Evolutionary conservation across 2,329 filamentous ascomycete species (phyloP), one percentile per base, ranked within the genome.

Genomic region (Trichoderma polysporum): DNA sequence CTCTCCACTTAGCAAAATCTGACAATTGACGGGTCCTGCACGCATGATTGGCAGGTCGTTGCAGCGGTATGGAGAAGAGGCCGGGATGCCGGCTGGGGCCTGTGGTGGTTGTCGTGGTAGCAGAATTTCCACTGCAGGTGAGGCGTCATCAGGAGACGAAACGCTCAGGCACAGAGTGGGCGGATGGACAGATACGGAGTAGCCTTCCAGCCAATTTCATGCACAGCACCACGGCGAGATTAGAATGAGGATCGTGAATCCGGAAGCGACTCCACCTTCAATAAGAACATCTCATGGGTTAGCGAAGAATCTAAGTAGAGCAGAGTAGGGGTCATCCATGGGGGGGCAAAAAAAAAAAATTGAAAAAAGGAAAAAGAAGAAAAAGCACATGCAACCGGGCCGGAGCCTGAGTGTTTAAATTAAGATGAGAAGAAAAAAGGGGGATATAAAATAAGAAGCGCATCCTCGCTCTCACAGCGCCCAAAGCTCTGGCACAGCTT

Each of bases 161-260:
- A 35, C 50, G 60, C 50, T 45, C 60, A 64, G 60, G 60, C 60
- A 64, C 60, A 64, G 50, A 54, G 60, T 64, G 60, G 60, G 60
- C 50, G 37, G 50, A 47, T 64, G 60, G 60, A 64, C 50, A 52
- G 50, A 64, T 64, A 56, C 19, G 50, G 60, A 64, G 60, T 64
- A 64, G 60, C 33, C 27, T 35, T 64, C 35, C 60, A 41, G 29
- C 60, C 60, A 64, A 56, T 64, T 64, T 64, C 50, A 64, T 64
- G 60, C 60, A 64, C 60, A 64, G 50, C 60, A 63, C 49, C 49
- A 25, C 60, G 60, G 60, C 50, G 60, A 64, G 60, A 64, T 64
- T 64, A 56, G 60, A 37, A 64, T 47, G 60, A 64, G 60, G 60
- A 64, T 64, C 60, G 60, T 64, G 60, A 64, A 50, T 64, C 60